Base-by-base conservation (phyloP, 768 basidiomycete species). In the Phlebiopsis flavidoalba region DNA sequence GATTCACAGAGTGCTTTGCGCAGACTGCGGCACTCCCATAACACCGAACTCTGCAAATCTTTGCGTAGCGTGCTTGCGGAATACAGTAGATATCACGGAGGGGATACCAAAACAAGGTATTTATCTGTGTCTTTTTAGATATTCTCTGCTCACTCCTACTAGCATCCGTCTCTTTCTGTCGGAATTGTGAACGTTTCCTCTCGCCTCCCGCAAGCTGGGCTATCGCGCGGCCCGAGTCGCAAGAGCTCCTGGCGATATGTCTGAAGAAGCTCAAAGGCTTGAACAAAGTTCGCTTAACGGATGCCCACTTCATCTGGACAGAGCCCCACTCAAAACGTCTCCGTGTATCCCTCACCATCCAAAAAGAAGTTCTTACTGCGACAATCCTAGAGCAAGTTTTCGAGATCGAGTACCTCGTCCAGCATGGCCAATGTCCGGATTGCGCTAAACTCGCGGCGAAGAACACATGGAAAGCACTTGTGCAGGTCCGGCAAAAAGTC, bases 401-500 rank as follows among this genome's bases (percentile, higher is more conserved):
- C 67, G 95, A 98, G 73, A 86, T 98, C 64, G 94, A 97, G 72
- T 95, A 94, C 69, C 84, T 98, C 59, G 92, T 98, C 0, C 93
- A 95, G 67, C 84, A 95, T 66, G 91, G 91, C 0, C 97, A 99
- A 77, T 99, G 97, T 73, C 87, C 93, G 0, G 93, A 95, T 65
- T 99, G 97, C 69, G 80, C 96, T 0, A 88, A 85, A 67, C 83
- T 98, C 4, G 97, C 97, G 0, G 97, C 97, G 2, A 99, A 98
- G 77, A 98, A 98, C 72, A 98, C 95, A 0, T 98, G 96, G 97
- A 95, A 94, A 70, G 94, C 96, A 1, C 81, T 94, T 40, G 95
- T 99, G 1, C 97, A 98, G 78, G 94, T 98, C n/a, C 88, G 97
- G 50, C 97, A 99, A 72, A 98, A 99, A 75, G 97, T 98, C 47